These are phyloP conservation scores for Zostera marina DNA, from an alignment of 116 monocot species.

Conservation along the genomic window DNA sequence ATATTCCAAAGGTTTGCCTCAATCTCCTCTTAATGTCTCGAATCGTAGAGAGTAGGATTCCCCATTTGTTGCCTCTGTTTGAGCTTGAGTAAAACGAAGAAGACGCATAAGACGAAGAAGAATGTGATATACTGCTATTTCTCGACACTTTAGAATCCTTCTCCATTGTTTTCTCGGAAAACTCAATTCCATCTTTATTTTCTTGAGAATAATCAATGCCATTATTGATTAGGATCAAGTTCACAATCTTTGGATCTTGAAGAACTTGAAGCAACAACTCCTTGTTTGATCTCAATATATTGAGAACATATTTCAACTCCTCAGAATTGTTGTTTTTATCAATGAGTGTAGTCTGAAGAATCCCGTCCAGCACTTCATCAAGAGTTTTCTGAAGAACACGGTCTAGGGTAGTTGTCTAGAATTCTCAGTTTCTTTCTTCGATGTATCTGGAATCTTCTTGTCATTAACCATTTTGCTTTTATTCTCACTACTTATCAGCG, in stretches of 20 bases:
- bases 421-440: neutral
- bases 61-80: slow-evolving; percentile 16
- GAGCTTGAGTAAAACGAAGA: slow-evolving; percentile 6
- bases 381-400: slow-evolving; percentile 31
- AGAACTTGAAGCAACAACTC: slow-evolving; percentile 46
- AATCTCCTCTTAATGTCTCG: slow-evolving; percentile 45
- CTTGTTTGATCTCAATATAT: slow-evolving; percentile 42
- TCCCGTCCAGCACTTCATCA: slow-evolving; percentile 21
- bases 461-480: neutral
- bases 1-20: slow-evolving; percentile 29
- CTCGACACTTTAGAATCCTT: slow-evolving; percentile 25
- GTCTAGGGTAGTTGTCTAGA: slow-evolving; percentile 10
- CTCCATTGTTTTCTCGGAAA: slow-evolving; percentile 24
- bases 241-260: slow-evolving; percentile 28
- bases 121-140: slow-evolving; percentile 11
- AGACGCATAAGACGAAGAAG: slow-evolving; percentile 14
- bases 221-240: slow-evolving; percentile 20
- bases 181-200: neutral
- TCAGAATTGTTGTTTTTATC: slow-evolving; percentile 16
- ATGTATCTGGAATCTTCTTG: too few species aligned
- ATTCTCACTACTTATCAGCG: neutral
- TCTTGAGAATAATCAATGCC: slow-evolving; percentile 13
- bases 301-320: slow-evolving; percentile 43
- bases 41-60: slow-evolving; percentile 33
- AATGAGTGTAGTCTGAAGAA: slow-evolving; percentile 18